Evolutionary conservation across 2,329 filamentous ascomycete species (phyloP), one percentile per base, ranked within the genome.

Genomic region (Colletotrichum destructivum): DNA sequence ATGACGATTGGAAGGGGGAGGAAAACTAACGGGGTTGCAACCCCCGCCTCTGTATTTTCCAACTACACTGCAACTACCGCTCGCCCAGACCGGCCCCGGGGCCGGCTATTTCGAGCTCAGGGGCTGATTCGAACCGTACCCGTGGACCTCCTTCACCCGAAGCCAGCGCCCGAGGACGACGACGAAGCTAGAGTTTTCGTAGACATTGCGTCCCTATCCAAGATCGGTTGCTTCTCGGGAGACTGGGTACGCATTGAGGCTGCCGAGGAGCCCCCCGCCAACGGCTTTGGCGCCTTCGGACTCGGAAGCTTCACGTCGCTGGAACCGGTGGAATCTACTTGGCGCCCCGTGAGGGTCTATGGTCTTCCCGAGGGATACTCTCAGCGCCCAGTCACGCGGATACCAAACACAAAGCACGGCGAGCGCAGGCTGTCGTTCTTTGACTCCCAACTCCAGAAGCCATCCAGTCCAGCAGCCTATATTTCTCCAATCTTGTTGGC

Each of bases 221-320:
- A 95, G 76, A 92, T 99, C 65, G 95, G 96, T 18, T 98, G 96
- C 81, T 99, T 99, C 79, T 98, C 96, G 0, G 96, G 96, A 40
- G 96, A 99, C 79, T 99, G 96, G 96, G 94, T 98, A 13, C 91
- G 93, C 26, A 86, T 98, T 13, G 94, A 98, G 82, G 88, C 90
- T 7, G 89, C 93, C 0, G 88, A 93, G 75, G 94, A 95, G 78
- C 93, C 94, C 71, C 92, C 89, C 26, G 84, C 86, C 18, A 92
- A 90, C 79, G 93, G 87, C 21, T 89, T 90, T 75, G 93, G 88
- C 62, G 84, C 88, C 0, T 93, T 91, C 83, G 91, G 91, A 2
- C 85, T 94, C 4, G 90, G 90, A 26, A 91, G 89, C 73, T 93
- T 91, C 78, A 81, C 60, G 62, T 86, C 89, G n/a, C 83, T 87